These are phyloP conservation scores for Leccinum broughii DNA, from an alignment of 768 basidiomycete genomes.

Conservation along the genomic window DNA sequence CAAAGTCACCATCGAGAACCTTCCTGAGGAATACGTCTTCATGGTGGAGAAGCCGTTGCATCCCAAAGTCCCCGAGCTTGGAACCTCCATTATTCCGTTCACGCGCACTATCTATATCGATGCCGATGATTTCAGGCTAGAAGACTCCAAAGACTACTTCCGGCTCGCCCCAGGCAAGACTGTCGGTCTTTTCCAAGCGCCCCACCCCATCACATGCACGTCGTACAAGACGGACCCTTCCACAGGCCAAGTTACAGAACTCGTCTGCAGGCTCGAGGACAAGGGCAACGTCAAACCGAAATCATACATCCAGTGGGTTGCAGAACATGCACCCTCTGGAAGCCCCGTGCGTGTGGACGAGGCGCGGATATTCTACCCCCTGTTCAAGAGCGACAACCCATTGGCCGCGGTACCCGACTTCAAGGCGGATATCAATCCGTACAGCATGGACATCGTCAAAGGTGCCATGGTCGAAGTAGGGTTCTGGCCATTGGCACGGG, in stretches of 20 bases:
- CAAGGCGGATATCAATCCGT: slow-evolving; percentile 75
- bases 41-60: slow-evolving; percentile 91
- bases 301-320: slow-evolving; percentile 97
- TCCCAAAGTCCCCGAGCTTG: slow-evolving; percentile 89
- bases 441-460: slow-evolving; percentile 77
- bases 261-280: slow-evolving; percentile 79
- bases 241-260: slow-evolving; percentile 74
- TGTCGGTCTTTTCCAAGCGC: slow-evolving; percentile 93
- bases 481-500: slow-evolving; percentile 82
- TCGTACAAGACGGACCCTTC: slow-evolving; percentile 76
- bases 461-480: slow-evolving; percentile 87
- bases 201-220: slow-evolving; percentile 90
- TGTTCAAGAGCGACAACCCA: slow-evolving; percentile 96
- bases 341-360: slow-evolving; percentile 88
- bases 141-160: slow-evolving; percentile 95
- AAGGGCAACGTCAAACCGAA: slow-evolving; percentile 78
- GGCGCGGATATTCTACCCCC: slow-evolving; percentile 85
- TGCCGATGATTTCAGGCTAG: slow-evolving; percentile 85
- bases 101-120: slow-evolving; percentile 92
- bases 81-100: slow-evolving; percentile 79
- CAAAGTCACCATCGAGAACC: slow-evolving; percentile 88
- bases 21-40: slow-evolving; percentile 80
- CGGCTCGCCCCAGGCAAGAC: slow-evolving; percentile 97
- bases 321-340: slow-evolving; percentile 72
- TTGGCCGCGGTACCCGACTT: slow-evolving; percentile 67